These are phyloP conservation scores for Coriolopsis trogii DNA, from an alignment of 1,284 basidiomycete species.

Conservation along the genomic window DNA sequence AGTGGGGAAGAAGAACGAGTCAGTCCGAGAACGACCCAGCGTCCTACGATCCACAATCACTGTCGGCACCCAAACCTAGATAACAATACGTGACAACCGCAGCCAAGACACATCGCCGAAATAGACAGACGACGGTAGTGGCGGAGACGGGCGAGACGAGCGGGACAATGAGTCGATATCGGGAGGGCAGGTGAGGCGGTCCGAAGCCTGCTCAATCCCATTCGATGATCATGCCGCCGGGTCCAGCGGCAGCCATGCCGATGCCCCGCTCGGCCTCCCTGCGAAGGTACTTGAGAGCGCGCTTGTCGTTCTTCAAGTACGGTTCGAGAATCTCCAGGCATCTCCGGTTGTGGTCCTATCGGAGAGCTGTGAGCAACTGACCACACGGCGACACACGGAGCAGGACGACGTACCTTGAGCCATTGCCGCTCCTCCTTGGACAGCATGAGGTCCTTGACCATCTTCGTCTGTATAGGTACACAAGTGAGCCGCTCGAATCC, in stretches of 20 bases:
- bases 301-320: slow-evolving; percentile 76
- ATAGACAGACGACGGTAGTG: too few species aligned
- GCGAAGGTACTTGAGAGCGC: slow-evolving; percentile 81
- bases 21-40: neutral
- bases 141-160: neutral
- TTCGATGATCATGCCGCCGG: slow-evolving; percentile 71
- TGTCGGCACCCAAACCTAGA: slow-evolving; percentile 11
- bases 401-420: slow-evolving; percentile 67
- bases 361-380: neutral
- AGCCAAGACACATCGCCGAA: neutral
- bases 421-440: slow-evolving; percentile 86
- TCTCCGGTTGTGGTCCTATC: slow-evolving; percentile 81
- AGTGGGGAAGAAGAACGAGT: neutral
- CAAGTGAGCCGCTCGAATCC: slow-evolving; percentile 89
- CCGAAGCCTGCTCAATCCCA: slow-evolving; percentile 75
- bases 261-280: slow-evolving; percentile 74
- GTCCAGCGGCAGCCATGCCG: slow-evolving; percentile 59
- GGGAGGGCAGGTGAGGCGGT: neutral
- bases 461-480: slow-evolving; percentile 91
- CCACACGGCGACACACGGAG: too few species aligned
- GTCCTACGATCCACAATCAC: slow-evolving; percentile 12
- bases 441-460: slow-evolving; percentile 86
- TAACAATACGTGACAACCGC: neutral
- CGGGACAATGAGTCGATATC: too few species aligned
- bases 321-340: slow-evolving; percentile 77